Base-by-base conservation (phyloP, 345 rosid species). In the Euphorbia tirucalli region DNA sequence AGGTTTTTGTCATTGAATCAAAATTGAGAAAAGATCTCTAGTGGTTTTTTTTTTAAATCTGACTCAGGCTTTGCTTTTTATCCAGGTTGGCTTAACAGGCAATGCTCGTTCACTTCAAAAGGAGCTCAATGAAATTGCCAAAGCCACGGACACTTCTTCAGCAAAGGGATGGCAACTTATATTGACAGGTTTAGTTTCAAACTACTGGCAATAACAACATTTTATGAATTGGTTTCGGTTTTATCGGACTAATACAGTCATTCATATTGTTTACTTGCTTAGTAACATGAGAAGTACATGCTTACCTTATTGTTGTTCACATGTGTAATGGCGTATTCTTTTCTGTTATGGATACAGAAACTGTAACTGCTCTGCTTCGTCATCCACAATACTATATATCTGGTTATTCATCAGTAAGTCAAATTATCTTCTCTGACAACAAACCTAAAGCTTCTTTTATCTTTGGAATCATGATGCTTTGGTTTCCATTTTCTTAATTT, bases 71-170 rank as follows among this genome's bases (percentile, higher is more conserved):
- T 11, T 65, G 32, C 54, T 19, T 18, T 41, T 0, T 58, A 4
- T 56, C 41, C 54, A 80, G 80, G 69, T 76, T 65, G 80, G 72
- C 22, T 59, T 75, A 55, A 58, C 35, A 13, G 83, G 77, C 14
- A 72, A 59, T 31, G 77, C 80, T 31, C 63, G 25, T 43, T 68
- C 79, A 8, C 64, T 80, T 62, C 77, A 72, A 52, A 76, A 50
- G 13, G 57, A 80, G 39, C 77, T 80, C 19, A 72, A 54, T 54
- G 60, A 69, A 58, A 80, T 76, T 65, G 74, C 75, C 61, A 31
- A 21, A 37, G 69, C 66, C 24, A 27, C 75, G 8, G 67, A 80
- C 54, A 72, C 69, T 10, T 76, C 75, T 31, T 48, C 75, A 0
- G 3, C 49, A 18, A 55, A 65, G 19, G 83, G 83, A 24, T 67